Base-by-base conservation (phyloP, 176 grass and related monocot genomes). In the Oryza punctata region DNA sequence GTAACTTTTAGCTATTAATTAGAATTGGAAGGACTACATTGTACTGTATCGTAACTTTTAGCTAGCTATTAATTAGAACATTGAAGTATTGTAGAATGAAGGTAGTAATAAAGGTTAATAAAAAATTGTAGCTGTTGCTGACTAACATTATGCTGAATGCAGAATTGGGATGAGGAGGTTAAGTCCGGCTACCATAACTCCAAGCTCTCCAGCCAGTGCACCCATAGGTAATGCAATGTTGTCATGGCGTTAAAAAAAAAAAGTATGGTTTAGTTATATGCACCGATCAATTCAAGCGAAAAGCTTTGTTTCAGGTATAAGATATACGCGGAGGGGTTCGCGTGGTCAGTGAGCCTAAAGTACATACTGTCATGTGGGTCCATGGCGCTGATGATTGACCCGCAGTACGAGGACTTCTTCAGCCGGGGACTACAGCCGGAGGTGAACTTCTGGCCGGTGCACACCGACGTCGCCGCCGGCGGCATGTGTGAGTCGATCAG, bases 291-390 rank as follows among this genome's bases (percentile, higher is more conserved):
- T 41, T 41, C 0, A 41, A 11, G 0, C 40, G 1, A 10, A 10
- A 41, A 41, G 2, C 40, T 10, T 41, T 41, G 10, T 38, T 47
- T 74, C 66, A 87, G 91, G 23, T 96, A 92, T 74, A 98, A 98
- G 81, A 94, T 98, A 74, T 98, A 98, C 77, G 89, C 93, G 23
- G 93, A 96, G 61, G 93, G 96, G 69, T 98, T 78, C 90, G 96
- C 93, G 54, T 98, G 96, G 93, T 98, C 93, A 15, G 93, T 95
- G 30, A 98, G 91, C 85, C 92, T 98, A 16, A 98, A 98, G 11
- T 98, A 98, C 79, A 98, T 94, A 60, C 30, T 95, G 19, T 41
- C 93, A 12, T 98, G 96, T 76, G 93, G 91, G 11, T 95, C 96
- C 9, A 86, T 75, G 80, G 88, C 92, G 69, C 80, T 95, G 60